These are phyloP conservation scores for Lichtheimia ornata DNA, from an alignment of 371 early-diverging fungal genomes.

Conservation along the genomic window DNA sequence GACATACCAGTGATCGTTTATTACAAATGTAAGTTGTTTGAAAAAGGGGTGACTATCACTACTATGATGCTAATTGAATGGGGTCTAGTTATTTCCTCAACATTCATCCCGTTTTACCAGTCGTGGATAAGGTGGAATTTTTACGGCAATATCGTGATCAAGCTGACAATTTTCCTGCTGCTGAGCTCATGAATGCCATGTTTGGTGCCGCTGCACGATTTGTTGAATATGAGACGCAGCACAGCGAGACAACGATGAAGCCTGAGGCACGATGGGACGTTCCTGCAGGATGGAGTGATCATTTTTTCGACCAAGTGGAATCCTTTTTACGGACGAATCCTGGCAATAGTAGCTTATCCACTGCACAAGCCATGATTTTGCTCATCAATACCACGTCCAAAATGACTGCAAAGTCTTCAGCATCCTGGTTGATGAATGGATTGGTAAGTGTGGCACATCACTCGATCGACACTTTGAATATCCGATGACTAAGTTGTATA, in stretches of 20 bases:
- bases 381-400: conserved; percentile 43
- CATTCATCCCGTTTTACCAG: conserved; percentile 47
- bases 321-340: conserved; percentile 18
- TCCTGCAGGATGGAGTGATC: conserved; percentile 41
- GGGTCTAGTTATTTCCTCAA: conserved; percentile 42
- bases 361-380: conserved; percentile 43
- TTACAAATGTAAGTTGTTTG: conserved; percentile 35
- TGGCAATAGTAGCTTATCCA: conserved; percentile 34
- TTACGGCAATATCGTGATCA: conserved; percentile 45
- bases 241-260: conserved; percentile 13
- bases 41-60: neutral
- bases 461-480: too few species aligned
- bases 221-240: conserved; percentile 35
- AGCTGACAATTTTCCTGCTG: conserved; percentile 40
- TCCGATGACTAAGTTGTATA: too few species aligned
- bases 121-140: conserved; percentile 44
- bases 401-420: conserved; percentile 39
- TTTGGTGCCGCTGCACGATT: conserved; percentile 53
- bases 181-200: conserved; percentile 51
- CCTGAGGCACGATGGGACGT: conserved; percentile 44
- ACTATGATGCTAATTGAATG: too few species aligned
- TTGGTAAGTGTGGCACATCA: conserved; percentile 6
- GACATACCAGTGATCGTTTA: conserved; percentile 41
- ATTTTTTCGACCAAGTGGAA: conserved; percentile 44
- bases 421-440: conserved; percentile 42